A percentile compares a stretch with the other conserved stretches of the same genome.
phyloP scores from a whole-genome alignment of 169 alveolate species.

The Miamiensis avidus region DNA sequence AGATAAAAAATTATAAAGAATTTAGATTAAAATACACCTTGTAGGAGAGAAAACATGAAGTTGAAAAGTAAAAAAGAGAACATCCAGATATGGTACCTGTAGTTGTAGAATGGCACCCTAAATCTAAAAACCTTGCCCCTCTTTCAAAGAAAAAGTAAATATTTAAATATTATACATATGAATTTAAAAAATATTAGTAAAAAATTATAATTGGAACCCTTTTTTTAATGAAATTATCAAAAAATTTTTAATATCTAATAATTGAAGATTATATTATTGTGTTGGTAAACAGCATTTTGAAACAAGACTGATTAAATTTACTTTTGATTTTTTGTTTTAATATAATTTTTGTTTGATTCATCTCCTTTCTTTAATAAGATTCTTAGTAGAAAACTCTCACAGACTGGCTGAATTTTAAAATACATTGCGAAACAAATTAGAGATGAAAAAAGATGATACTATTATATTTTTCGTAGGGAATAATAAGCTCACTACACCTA shows the following conservation, averaged over 20 bases:
- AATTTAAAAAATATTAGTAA: not conserved
- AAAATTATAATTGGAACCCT: too few relatives aligned
- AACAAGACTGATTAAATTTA: not conserved
- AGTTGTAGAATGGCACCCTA: conserved; percentile 28
- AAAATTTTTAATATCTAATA: too few relatives aligned
- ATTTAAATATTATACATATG: not conserved
- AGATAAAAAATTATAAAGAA: conserved; percentile 6
- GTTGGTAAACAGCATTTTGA: not conserved
- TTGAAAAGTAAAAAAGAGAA: conserved; percentile 7
- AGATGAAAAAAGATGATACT: conserved; percentile 13
- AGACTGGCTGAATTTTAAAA: conserved; percentile 19
- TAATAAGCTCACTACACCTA: conserved; percentile 4
- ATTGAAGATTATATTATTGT: not conserved
- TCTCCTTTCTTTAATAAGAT: not conserved
- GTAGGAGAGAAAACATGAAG: conserved; percentile 27
- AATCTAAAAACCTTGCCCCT: not conserved
- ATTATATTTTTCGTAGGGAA: conserved; percentile 4
- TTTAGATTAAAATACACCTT: conserved; percentile 22
- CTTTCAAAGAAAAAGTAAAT: conserved; percentile 15
- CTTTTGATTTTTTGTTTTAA: not conserved
- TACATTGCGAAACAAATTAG: conserved; percentile 20
- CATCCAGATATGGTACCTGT: conserved; percentile 41
- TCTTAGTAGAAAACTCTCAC: conserved; percentile 10
- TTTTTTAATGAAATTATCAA: too few relatives aligned
- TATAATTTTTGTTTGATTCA: too few relatives aligned